Percentiles rank a stretch among this genome's conserved stretches.
These are phyloP conservation scores for Rhododendron henanense DNA, from an alignment of 148 eudicot species.

Conservation along the genomic window DNA sequence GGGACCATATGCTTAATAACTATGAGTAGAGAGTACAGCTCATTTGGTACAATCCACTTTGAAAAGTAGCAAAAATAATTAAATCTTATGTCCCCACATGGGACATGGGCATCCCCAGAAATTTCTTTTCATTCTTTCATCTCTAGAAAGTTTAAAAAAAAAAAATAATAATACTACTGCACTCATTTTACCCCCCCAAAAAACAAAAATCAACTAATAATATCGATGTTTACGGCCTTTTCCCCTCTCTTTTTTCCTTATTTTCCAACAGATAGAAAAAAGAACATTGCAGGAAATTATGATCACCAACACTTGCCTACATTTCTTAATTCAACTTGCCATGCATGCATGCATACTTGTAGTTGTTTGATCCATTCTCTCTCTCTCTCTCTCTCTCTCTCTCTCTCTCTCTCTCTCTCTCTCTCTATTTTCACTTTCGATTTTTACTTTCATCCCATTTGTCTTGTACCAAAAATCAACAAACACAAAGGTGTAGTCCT, in stretches of 20 bases:
- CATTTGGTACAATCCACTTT: not conserved
- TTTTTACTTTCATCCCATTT: not conserved
- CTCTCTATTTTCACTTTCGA: not conserved
- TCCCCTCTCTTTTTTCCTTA: too few relatives aligned
- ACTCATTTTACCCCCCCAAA: not conserved
- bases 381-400: not conserved
- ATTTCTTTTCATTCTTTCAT: not conserved
- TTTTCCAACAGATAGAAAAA: too few relatives aligned
- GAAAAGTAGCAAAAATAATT: not conserved
- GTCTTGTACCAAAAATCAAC: not conserved
- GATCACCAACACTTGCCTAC: not conserved
- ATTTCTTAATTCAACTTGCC: not conserved
- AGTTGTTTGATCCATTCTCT: not conserved
- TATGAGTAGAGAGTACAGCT: not conserved
- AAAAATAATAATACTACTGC: not conserved
- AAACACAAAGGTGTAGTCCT: conserved; percentile 3
- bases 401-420: not conserved
- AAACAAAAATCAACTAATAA: not conserved
- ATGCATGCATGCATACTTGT: not conserved
- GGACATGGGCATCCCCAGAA: not conserved
- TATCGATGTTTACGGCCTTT: not conserved
- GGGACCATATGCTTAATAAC: not conserved
- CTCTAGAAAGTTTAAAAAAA: not conserved
- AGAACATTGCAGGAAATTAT: not conserved
- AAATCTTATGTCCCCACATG: not conserved